Conservation (phyloP, 192 early-diverging fungal species). For the Obelidium mucronatum region DNA sequence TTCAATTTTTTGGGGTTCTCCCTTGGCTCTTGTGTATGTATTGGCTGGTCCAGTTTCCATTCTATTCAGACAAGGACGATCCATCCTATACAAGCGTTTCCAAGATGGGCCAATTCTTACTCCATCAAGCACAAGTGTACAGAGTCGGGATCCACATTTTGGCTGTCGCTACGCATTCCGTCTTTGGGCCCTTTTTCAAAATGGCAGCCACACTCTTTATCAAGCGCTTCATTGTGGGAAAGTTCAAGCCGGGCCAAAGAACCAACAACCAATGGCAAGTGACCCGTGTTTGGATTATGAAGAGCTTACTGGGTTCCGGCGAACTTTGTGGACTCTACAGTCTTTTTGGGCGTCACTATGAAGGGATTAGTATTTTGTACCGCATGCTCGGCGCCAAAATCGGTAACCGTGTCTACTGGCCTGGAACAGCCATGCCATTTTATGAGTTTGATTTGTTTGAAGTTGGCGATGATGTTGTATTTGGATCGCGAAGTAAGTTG, state of each 20-base stretch:
- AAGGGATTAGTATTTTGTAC: slow-evolving; percentile 45
- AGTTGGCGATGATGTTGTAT: slow-evolving; percentile 56
- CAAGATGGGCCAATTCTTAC: slow-evolving; percentile 39
- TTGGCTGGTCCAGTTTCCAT: slow-evolving; percentile 40
- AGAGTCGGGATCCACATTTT: slow-evolving; percentile 48
- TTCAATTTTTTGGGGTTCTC: slow-evolving; percentile 35
- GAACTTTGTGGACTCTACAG: slow-evolving; percentile 43
- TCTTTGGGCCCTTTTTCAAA: slow-evolving; percentile 42
- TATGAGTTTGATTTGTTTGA: slow-evolving; percentile 51
- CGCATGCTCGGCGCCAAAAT: slow-evolving; percentile 51
- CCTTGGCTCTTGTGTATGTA: slow-evolving; percentile 49
- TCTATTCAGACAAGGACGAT: slow-evolving; percentile 20
- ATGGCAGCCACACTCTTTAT: slow-evolving; percentile 35
- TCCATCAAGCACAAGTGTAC: slow-evolving; percentile 39
- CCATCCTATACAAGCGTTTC: background rate
- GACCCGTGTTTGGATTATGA: slow-evolving; percentile 46
- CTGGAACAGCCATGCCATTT: slow-evolving; percentile 47
- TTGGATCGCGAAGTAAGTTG: slow-evolving; percentile 50
- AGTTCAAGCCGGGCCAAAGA: slow-evolving; percentile 8
- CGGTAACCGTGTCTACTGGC: slow-evolving; percentile 58
- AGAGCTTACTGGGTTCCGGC: slow-evolving; percentile 35
- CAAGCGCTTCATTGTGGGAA: slow-evolving; percentile 40
- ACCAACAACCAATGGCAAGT: background rate
- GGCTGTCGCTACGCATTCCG: slow-evolving; percentile 31
- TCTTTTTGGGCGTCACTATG: slow-evolving; percentile 54